Percentiles rank a stretch among this genome's conserved stretches.
Evolutionary conservation across 2,329 filamentous ascomycete genomes (phyloP).

Genomic region (Catunica adiposa): DNA sequence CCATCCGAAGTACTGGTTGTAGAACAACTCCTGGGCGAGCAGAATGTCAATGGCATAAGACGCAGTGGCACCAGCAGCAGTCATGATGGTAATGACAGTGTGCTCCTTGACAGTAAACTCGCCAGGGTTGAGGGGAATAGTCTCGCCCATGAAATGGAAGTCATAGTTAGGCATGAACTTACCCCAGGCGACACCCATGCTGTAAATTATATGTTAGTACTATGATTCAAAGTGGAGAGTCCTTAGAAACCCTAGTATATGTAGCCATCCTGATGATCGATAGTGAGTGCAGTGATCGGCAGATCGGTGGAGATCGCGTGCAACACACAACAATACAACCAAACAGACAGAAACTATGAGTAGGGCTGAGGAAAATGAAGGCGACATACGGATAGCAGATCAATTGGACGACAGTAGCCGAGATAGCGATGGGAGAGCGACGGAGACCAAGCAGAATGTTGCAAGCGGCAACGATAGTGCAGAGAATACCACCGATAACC

Average conservation of each 20-base stretch:
- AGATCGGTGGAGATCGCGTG: not conserved
- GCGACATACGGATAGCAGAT: slow-evolving; percentile 30
- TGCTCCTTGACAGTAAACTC: slow-evolving; percentile 32
- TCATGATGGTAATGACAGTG: slow-evolving; percentile 32
- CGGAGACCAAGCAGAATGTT: slow-evolving; percentile 37
- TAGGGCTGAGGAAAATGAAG: not conserved
- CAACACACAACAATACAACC: too few relatives aligned
- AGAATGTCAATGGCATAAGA: slow-evolving; percentile 27
- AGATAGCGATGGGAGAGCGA: slow-evolving; percentile 34
- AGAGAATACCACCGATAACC: slow-evolving; percentile 39
- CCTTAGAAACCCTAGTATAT: too few relatives aligned
- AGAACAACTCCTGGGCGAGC: slow-evolving; percentile 37
- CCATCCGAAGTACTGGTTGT: slow-evolving; percentile 37
- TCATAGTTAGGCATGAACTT: slow-evolving; percentile 20
- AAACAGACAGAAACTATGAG: not conserved
- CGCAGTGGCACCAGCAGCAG: slow-evolving; percentile 22
- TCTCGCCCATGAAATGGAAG: slow-evolving; percentile 21
- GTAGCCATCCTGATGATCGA: too few relatives aligned
- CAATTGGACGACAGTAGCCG: slow-evolving; percentile 38
- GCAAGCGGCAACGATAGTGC: slow-evolving; percentile 39
- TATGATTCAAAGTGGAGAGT: not conserved
- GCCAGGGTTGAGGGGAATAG: slow-evolving; percentile 25
- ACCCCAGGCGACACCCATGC: slow-evolving; percentile 22
- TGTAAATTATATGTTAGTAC: slow-evolving; percentile 20
- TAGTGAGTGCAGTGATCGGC: not conserved